Evolutionary conservation across 1,139 yeast species (phyloP).

Genomic region (Geotrichum candidum): DNA sequence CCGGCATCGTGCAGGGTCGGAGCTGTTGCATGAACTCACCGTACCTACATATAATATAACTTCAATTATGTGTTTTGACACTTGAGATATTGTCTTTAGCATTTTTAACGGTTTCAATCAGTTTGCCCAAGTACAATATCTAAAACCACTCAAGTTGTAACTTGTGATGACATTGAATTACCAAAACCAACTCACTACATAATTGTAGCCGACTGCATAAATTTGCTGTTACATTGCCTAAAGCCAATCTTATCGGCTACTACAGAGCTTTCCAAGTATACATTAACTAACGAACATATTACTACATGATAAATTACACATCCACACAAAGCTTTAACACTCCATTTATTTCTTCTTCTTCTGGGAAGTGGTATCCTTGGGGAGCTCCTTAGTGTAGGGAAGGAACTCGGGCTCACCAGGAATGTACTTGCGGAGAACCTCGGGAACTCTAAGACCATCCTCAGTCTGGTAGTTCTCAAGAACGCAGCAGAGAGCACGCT

Average conservation of each 20-base stretch:
- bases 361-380: slow-evolving; percentile 51
- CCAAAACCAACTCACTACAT: too few species aligned
- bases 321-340: neutral
- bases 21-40: too few species aligned
- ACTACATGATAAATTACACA: neutral
- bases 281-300: neutral
- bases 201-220: too few species aligned
- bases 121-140: too few species aligned
- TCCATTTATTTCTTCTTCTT: slow-evolving; percentile 14
- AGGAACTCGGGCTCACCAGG: slow-evolving; percentile 98
- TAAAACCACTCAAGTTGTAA: too few species aligned
- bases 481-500: slow-evolving; percentile 95
- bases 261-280: neutral
- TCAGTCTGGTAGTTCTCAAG: slow-evolving; percentile 97
- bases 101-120: too few species aligned
- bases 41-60: too few species aligned
- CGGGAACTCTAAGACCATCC: slow-evolving; percentile 89
- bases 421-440: slow-evolving; percentile 88
- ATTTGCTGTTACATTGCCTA: neutral
- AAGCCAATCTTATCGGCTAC: neutral
- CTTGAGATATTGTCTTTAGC: too few species aligned
- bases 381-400: slow-evolving; percentile 84
- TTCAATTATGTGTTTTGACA: too few species aligned
- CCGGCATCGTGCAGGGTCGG: too few species aligned
- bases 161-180: too few species aligned